Conservation (phyloP, 768 basidiomycete species). For the Trametes punicea region DNA sequence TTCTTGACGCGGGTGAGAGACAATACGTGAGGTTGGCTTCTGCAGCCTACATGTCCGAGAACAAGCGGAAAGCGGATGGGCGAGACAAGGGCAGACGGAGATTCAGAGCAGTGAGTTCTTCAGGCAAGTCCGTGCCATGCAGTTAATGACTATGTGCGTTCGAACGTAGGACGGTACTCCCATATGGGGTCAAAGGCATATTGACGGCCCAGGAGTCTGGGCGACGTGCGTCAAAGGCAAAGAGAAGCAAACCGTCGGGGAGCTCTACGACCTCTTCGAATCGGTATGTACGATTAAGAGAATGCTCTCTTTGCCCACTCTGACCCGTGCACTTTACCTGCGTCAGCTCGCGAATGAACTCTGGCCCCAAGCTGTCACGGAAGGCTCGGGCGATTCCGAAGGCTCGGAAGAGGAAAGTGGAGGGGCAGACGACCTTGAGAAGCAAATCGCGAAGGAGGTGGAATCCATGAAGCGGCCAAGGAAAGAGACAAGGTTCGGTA, state of each 20-base stretch:
- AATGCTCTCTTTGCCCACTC: too few relatives aligned
- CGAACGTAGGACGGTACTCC: conserved; percentile 64
- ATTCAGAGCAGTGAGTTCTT: conserved; percentile 21
- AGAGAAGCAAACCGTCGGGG: conserved; percentile 73
- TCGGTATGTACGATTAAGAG: conserved; percentile 45
- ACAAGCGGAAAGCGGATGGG: conserved; percentile 25
- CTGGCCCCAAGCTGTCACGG: conserved; percentile 51
- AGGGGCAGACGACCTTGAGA: conserved; percentile 49
- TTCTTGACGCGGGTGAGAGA: too few relatives aligned
- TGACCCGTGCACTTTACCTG: neutral
- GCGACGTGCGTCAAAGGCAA: conserved; percentile 83
- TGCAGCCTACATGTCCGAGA: too few relatives aligned
- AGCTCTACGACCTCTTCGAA: conserved; percentile 77
- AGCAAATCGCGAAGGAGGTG: conserved; percentile 68
- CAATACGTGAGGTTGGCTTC: too few relatives aligned
- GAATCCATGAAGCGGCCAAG: conserved; percentile 66
- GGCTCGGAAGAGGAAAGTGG: conserved; percentile 34
- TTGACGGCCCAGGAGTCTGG: conserved; percentile 86
- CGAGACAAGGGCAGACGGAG: conserved; percentile 25
- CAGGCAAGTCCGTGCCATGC: neutral
- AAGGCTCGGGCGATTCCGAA: conserved; percentile 1
- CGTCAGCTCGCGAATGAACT: conserved; percentile 66
- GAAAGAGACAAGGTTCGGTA: conserved; percentile 64
- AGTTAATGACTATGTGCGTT: neutral
- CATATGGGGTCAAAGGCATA: conserved; percentile 58